phyloP scores from a whole-genome alignment of 257 asterid genomes.

The Craterostigma plantagineum region DNA sequence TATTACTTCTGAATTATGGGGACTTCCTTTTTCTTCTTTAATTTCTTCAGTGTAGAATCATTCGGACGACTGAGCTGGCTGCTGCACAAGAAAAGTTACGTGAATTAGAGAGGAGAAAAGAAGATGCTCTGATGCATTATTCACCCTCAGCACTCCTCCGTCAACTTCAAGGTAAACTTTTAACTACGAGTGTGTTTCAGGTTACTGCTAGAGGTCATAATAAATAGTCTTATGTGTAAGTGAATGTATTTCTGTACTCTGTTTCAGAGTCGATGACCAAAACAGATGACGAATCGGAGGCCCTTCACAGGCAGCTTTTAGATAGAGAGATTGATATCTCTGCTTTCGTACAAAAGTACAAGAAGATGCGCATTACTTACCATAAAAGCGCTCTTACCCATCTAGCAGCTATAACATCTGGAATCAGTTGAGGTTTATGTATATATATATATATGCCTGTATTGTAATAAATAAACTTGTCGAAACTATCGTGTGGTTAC shows the following conservation, averaged over 20 bases:
- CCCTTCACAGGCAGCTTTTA: constrained; percentile 67
- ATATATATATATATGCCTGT: too few species aligned
- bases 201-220: too few species aligned
- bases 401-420: constrained; percentile 72
- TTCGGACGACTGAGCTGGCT: constrained; percentile 87
- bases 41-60: constrained; percentile 69
- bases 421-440: neutral
- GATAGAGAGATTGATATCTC: constrained; percentile 54
- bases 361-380: constrained; percentile 51
- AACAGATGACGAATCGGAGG: constrained; percentile 72
- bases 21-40: constrained; percentile 7
- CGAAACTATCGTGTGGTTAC: too few species aligned
- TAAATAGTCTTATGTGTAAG: too few species aligned
- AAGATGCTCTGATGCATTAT: constrained; percentile 38
- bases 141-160: constrained; percentile 64
- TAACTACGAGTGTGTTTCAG: too few species aligned
- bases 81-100: constrained; percentile 77
- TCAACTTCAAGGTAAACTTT: constrained; percentile 52
- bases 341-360: constrained; percentile 61
- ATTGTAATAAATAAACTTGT: too few species aligned
- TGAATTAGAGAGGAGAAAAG: constrained; percentile 67
- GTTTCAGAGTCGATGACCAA: constrained; percentile 55
- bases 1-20: neutral
- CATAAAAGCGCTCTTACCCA: constrained; percentile 72
- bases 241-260: too few species aligned